Conservation (phyloP, 352 stramenopile genomes). For the Sclerospora graminicola region DNA sequence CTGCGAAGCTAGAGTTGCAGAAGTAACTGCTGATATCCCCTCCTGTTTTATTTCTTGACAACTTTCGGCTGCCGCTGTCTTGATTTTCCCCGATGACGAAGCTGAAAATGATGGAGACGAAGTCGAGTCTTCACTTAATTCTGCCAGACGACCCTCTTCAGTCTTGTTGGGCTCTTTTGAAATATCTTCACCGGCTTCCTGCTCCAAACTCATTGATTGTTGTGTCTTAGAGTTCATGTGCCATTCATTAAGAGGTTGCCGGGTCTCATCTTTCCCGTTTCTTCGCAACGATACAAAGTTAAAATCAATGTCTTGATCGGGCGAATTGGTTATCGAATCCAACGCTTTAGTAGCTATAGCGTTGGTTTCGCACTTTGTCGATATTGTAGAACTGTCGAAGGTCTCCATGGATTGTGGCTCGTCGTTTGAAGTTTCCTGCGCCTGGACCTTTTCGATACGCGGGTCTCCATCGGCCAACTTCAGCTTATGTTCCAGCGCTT, state of each 20-base stretch:
- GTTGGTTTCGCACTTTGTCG: not conserved
- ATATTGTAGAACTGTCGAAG: constrained; percentile 3
- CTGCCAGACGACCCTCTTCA: constrained; percentile 15
- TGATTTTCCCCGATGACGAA: constrained; percentile 1
- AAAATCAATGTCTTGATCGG: constrained; percentile 20
- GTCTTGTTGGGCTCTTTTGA: constrained; percentile 2
- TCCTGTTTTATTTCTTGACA: not conserved
- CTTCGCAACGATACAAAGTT: constrained; percentile 10
- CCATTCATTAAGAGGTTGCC: constrained; percentile 9
- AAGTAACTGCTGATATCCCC: not conserved
- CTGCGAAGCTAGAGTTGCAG: not conserved
- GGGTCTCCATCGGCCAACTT: constrained; percentile 5
- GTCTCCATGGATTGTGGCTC: constrained; percentile 1
- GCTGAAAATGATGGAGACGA: not conserved
- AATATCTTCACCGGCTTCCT: not conserved
- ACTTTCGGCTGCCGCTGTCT: constrained; percentile 5
- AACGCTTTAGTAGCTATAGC: not conserved
- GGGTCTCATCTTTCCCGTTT: constrained; percentile 1
- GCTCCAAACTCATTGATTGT: no score
- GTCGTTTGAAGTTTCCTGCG: not conserved
- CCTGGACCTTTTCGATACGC: constrained; percentile 3
- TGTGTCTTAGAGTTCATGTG: not conserved
- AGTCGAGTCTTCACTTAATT: constrained; percentile 7
- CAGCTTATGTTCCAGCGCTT: constrained; percentile 12
- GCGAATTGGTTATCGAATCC: constrained; percentile 1